phyloP scores from a whole-genome alignment of 2,329 filamentous ascomycete genomes.

The Zymoseptoria tritici region DNA sequence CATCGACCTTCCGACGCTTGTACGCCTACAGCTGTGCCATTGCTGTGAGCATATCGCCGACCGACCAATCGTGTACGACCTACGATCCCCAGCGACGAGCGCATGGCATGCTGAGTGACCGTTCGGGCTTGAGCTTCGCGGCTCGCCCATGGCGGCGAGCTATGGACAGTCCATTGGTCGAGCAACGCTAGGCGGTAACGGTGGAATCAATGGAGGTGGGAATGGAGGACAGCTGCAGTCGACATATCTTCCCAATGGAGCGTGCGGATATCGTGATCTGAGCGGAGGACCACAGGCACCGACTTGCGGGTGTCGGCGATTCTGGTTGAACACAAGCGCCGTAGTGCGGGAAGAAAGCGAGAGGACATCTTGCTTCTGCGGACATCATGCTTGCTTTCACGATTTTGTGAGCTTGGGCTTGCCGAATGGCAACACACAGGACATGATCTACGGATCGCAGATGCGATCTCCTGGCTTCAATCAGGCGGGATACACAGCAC shows the following conservation, averaged over 20 bases:
- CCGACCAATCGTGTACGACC: conserved; percentile 1
- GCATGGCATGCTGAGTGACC: conserved; percentile 25
- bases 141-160: conserved; percentile 30
- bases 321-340: conserved; percentile 35
- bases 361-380: conserved; percentile 45
- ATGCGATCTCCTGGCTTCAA: conserved; percentile 6
- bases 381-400: conserved; percentile 53
- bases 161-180: conserved; percentile 15
- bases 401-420: conserved; percentile 9
- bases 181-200: conserved; percentile 14
- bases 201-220: neutral
- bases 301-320: conserved; percentile 47
- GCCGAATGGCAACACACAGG: neutral
- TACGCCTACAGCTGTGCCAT: neutral
- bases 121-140: conserved; percentile 26
- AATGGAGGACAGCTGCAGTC: conserved; percentile 11
- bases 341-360: conserved; percentile 21
- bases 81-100: neutral
- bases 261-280: conserved; percentile 47
- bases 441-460: neutral
- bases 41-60: conserved; percentile 1
- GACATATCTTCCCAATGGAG: conserved; percentile 40
- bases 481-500: conserved; percentile 10
- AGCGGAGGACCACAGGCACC: conserved; percentile 36
- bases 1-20: neutral